Conservation (phyloP, 2,329 filamentous ascomycete species). For the Pyrenochaeta sp. region DNA sequence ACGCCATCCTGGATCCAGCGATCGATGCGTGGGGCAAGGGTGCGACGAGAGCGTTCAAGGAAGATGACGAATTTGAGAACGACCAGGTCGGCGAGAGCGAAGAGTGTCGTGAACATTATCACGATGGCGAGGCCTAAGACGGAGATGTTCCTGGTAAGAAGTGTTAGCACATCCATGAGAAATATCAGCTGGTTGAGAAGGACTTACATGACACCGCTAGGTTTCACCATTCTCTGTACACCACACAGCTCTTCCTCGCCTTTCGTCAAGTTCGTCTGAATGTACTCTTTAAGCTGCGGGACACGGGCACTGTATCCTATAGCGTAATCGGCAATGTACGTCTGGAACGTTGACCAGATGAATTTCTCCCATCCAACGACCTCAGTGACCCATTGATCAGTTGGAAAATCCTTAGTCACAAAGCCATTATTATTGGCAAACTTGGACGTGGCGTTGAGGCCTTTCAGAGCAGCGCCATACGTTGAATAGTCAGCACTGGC, state of each 20-base stretch:
- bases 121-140: conserved; percentile 31
- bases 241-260: conserved; percentile 24
- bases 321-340: conserved; percentile 15
- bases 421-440: conserved; percentile 9
- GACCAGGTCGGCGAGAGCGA: conserved; percentile 19
- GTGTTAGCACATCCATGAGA: neutral
- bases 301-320: conserved; percentile 15
- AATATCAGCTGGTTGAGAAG: neutral
- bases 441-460: conserved; percentile 2
- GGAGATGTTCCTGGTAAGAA: conserved; percentile 26
- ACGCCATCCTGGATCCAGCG: conserved; percentile 39
- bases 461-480: conserved; percentile 1
- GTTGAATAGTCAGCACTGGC: neutral
- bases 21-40: conserved; percentile 29
- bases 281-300: neutral
- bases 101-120: conserved; percentile 12
- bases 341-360: conserved; percentile 22
- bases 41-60: conserved; percentile 16
- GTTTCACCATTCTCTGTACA: conserved; percentile 23
- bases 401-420: conserved; percentile 9
- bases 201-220: conserved; percentile 28
- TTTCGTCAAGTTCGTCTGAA: conserved; percentile 2
- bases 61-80: conserved; percentile 29
- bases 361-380: conserved; percentile 26
- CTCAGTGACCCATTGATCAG: conserved; percentile 30